phyloP scores from a whole-genome alignment of 2,329 filamentous ascomycete genomes.

The Ascochyta fabae region DNA sequence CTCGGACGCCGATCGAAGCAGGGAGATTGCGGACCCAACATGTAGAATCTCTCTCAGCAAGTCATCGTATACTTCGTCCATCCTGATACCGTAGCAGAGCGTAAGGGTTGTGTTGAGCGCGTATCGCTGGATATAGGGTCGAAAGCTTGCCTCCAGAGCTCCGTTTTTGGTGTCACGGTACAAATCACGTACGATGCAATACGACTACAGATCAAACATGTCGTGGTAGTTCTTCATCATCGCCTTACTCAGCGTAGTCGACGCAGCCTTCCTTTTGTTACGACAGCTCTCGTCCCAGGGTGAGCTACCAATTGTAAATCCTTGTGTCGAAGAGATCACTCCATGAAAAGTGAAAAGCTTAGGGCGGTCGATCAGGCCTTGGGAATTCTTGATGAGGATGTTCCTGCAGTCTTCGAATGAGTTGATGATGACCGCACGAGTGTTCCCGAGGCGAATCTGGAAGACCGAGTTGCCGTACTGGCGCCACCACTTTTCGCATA shows the following conservation, averaged over 20 bases:
- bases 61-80: no score
- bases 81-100: no score
- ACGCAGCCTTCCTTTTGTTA: conserved; percentile 60
- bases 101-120: no score
- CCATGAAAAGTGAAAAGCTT: conserved; percentile 63
- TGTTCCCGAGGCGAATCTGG: conserved; percentile 62
- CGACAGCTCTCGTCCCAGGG: conserved; percentile 62
- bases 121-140: no score
- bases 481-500: conserved; percentile 59
- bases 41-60: no score
- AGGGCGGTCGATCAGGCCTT: conserved; percentile 58
- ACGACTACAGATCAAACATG: conserved; percentile 63
- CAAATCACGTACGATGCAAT: conserved; percentile 58
- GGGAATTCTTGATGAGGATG: conserved; percentile 58
- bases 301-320: conserved; percentile 62
- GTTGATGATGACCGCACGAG: conserved; percentile 60
- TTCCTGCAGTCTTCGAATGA: conserved; percentile 60
- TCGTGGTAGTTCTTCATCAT: conserved; percentile 57
- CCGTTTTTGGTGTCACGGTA: conserved; percentile 53
- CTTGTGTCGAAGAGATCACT: conserved; percentile 56
- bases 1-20: no score
- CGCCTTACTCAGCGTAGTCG: conserved; percentile 55
- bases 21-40: no score
- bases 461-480: conserved; percentile 57
- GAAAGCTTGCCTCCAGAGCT: conserved; percentile 49